Percentiles rank a stretch among this genome's conserved stretches.
Evolutionary conservation across 805 yeast species (phyloP).

Genomic region (Candida coleopterorum): DNA sequence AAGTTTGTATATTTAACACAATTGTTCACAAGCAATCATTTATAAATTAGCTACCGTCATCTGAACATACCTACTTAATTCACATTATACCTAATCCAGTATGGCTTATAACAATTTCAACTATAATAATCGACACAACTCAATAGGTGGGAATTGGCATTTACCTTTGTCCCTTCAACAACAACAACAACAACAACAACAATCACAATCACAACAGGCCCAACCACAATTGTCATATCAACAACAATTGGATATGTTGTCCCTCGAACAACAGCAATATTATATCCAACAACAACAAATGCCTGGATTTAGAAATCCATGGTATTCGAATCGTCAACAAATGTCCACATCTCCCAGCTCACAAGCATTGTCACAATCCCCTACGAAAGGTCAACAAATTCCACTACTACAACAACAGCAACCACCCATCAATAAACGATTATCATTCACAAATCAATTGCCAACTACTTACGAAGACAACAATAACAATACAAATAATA

Average conservation of each 20-base stretch:
- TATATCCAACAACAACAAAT: constrained; percentile 8
- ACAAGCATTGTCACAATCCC: constrained; percentile 16
- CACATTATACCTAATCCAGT: too few relatives aligned
- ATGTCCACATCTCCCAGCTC: constrained; percentile 3
- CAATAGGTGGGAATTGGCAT: constrained; percentile 37
- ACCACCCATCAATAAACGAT: constrained; percentile 15
- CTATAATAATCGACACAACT: constrained; percentile 29
- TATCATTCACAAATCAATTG: constrained; percentile 40
- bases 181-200: constrained; percentile 8
- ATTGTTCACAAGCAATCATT: too few relatives aligned
- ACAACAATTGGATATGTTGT: constrained; percentile 4
- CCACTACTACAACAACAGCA: constrained; percentile 27
- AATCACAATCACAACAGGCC: constrained; percentile 5
- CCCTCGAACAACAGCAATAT: constrained; percentile 10
- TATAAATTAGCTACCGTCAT: too few relatives aligned
- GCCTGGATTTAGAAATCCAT: constrained; percentile 41
- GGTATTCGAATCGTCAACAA: constrained; percentile 29
- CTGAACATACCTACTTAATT: too few relatives aligned
- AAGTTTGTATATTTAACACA: too few relatives aligned
- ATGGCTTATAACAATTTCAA: constrained; percentile 30
- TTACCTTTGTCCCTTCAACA: constrained; percentile 23
- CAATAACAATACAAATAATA: constrained; percentile 10
- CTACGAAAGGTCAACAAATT: constrained; percentile 9
- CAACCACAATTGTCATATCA: neutral
- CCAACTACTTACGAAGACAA: constrained; percentile 48